Evolutionary conservation across 2,329 filamentous ascomycete genomes (phyloP), one percentile per base, ranked within the genome.

Genomic region (Rhinocladiella similis): DNA sequence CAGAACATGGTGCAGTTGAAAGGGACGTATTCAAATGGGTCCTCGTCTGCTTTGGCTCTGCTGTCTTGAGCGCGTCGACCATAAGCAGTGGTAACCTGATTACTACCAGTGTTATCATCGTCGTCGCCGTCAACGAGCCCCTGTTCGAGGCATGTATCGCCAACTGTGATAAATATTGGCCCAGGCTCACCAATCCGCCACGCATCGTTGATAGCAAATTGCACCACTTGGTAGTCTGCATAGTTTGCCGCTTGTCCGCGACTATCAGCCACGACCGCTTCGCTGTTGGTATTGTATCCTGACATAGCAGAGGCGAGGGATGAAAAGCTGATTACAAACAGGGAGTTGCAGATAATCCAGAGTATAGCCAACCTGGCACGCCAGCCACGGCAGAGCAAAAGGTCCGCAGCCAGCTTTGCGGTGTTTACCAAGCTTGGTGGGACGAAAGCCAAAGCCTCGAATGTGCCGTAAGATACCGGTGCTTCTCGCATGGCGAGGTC

Each of bases 261-360:
- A 6, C 57, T 54, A n/a, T 62, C 56, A 3, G 66, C 60, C 20
- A 70, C 52, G 9, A 65, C 63, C 2, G 61, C 51, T 19, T 43
- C 33, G 13, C 69, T 57, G 62, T 67, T 71, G 0, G 67, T 62
- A 36, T 70, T 68, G 51, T 73, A 74, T 5, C 72, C 72, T 0
- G 70, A 70, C 69, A 73, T 73, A 16, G 72, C 72, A 2, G 65
- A 68, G 1, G 72, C 53, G 3, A 71, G 60, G 19, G 70, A 67
- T 0, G 70, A 71, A 29, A 73, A 66, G 35, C 55, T 58, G 3
- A 73, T 50, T 7, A 73, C 66, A 35, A 70, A 72, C 3, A 63
- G 39, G 1, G 64, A 69, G 4, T 69, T 67, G 12, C 71, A 19
- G 2, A 71, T 54, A 18, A 72, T 66, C 63, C 70, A 73, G 16